Evolutionary conservation across 2,329 filamentous ascomycete species (phyloP), one percentile per base, ranked within the genome.

Genomic region (Pseudomassariella vexata): DNA sequence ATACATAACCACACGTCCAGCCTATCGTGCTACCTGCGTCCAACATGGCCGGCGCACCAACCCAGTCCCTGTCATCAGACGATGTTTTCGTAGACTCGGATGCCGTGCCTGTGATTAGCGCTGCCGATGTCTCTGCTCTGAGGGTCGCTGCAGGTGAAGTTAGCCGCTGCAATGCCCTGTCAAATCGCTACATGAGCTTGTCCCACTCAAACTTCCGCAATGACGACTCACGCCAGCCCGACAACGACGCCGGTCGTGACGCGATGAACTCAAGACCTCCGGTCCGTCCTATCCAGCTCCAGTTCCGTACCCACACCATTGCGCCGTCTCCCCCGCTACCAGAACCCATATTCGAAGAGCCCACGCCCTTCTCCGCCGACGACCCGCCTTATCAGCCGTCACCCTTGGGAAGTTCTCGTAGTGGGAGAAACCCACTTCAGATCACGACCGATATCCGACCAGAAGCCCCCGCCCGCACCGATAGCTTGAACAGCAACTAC

Each of bases 231-330:
- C 19, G 33, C 28, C 34, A 40, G 24, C 37, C 34, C 35, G 27
- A 38, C 31, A 31, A 41, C 17, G 34, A 33, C 22, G 37, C 22
- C 16, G 29, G 19, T 27, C 28, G 18, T 22, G 29, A 24, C 34
- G 33, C 46, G 29, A 34, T 38, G 35, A 44, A 10, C 31, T 40
- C 41, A 18, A 47, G 30, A 31, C 30, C 41, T 24, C 31, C 40
- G 11, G 28, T 39, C 15, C 44, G 45, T 28, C 41, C 45, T 37
- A 42, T 33, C 14, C 50, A 49, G 29, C 45, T 55, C 23, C 49
- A 50, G 37, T 63, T 65, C 39, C 47, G 53, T 32, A 54, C 59
- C 26, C 57, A 56, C 38, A 62, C 57, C 10, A 62, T 56, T 45
- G 55, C 60, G 16, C 59, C 61, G 24, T 62, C 60, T 28, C 55